Percentiles rank a stretch among this genome's conserved stretches.
phyloP scores from a whole-genome alignment of 345 rosid species.

The Camelina hispida region DNA sequence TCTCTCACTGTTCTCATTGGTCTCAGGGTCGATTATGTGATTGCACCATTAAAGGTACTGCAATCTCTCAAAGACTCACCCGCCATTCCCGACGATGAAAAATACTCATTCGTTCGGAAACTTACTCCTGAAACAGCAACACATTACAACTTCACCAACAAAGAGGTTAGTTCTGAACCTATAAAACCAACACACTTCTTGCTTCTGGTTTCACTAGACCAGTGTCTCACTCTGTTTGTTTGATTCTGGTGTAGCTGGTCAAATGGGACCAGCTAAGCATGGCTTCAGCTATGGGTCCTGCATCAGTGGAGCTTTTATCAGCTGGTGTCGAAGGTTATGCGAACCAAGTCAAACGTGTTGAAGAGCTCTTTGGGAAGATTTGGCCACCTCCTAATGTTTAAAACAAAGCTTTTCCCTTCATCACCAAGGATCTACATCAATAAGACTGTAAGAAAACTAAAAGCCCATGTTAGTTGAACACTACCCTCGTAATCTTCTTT shows the following conservation, averaged over 20 bases:
- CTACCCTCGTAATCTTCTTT: not conserved
- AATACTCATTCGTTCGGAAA: slow-evolving; percentile 74
- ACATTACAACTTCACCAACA: slow-evolving; percentile 66
- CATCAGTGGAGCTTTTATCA: slow-evolving; percentile 82
- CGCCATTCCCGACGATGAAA: slow-evolving; percentile 66
- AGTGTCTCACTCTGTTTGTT: slow-evolving; percentile 10
- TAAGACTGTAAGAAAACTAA: slow-evolving; percentile 38
- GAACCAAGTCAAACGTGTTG: slow-evolving; percentile 74
- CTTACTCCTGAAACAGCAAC: slow-evolving; percentile 77
- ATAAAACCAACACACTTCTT: not conserved
- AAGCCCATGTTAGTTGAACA: slow-evolving; percentile 26
- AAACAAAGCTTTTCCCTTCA: slow-evolving; percentile 19
- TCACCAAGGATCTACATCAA: slow-evolving; percentile 30
- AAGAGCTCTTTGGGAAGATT: slow-evolving; percentile 83
- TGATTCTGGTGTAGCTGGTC: slow-evolving; percentile 53
- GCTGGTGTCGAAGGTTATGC: slow-evolving; percentile 80
- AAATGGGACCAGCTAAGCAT: slow-evolving; percentile 89
- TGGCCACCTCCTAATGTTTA: slow-evolving; percentile 98
- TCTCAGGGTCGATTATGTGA: slow-evolving; percentile 90
- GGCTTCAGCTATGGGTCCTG: slow-evolving; percentile 90
- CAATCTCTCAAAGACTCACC: slow-evolving; percentile 84
- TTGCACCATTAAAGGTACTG: slow-evolving; percentile 88
- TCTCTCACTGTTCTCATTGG: not conserved
- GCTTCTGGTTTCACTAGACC: not conserved
- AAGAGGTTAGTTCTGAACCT: slow-evolving; percentile 64